Conservation (phyloP, 495 filamentous ascomycete species). For the Penicillium paxilli region DNA sequence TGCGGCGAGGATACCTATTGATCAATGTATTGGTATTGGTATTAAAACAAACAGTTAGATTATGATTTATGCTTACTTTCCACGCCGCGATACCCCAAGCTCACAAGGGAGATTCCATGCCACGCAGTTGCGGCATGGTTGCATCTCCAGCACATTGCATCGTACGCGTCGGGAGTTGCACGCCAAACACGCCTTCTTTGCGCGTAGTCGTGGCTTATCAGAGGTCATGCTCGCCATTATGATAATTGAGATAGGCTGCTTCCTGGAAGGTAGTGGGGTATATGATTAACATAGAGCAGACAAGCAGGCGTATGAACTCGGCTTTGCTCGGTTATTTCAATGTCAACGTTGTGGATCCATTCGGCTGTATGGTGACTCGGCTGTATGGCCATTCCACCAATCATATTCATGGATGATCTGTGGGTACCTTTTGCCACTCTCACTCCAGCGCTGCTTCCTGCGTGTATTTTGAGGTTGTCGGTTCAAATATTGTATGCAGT, state of each 20-base stretch:
- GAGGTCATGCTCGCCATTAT: conserved; percentile 12
- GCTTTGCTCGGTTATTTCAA: conserved; percentile 14
- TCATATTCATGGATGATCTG: too few relatives aligned
- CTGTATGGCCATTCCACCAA: not conserved
- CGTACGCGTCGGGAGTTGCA: conserved; percentile 48
- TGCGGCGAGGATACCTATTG: conserved; percentile 29
- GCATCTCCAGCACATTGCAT: conserved; percentile 46
- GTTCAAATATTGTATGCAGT: too few relatives aligned
- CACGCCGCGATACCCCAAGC: conserved; percentile 42
- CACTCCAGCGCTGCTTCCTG: too few relatives aligned
- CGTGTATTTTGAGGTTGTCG: not conserved
- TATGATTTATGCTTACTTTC: conserved; percentile 33
- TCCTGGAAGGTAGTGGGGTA: not conserved
- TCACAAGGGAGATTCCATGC: conserved; percentile 40
- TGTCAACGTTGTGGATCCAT: conserved; percentile 8
- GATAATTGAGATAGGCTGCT: conserved; percentile 14
- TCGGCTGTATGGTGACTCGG: conserved; percentile 22
- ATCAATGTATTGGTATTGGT: not conserved
- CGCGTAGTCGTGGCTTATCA: conserved; percentile 29
- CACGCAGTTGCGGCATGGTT: conserved; percentile 46
- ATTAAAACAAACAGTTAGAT: not conserved
- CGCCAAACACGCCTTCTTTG: conserved; percentile 45
- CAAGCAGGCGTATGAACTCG: not conserved
- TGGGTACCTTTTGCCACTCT: not conserved
- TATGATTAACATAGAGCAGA: not conserved